phyloP scores from a whole-genome alignment of 495 filamentous ascomycete genomes.

The Xylaria nigripes region DNA sequence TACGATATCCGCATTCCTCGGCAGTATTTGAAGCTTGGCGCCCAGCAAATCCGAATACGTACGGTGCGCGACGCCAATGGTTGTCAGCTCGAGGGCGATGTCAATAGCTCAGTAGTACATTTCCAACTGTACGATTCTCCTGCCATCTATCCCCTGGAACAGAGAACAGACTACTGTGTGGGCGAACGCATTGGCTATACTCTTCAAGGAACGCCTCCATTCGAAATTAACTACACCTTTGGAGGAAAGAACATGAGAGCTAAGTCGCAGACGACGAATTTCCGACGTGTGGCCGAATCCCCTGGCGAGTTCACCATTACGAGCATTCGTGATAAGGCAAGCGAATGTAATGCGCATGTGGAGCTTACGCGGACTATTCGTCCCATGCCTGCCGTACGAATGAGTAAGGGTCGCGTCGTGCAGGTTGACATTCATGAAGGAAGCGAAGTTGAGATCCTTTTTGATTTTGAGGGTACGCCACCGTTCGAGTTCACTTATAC shows the following conservation, averaged over 20 bases:
- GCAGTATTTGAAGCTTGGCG: conserved; percentile 69
- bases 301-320: conserved; percentile 85
- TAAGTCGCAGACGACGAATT: conserved; percentile 63
- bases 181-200: conserved; percentile 88
- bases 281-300: conserved; percentile 83
- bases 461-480: conserved; percentile 89
- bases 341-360: conserved; percentile 70
- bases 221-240: conserved; percentile 89
- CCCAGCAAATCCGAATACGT: conserved; percentile 77
- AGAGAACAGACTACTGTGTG: conserved; percentile 85
- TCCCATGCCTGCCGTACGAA: conserved; percentile 79
- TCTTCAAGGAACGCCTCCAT: conserved; percentile 78
- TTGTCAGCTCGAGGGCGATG: conserved; percentile 64
- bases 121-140: conserved; percentile 88
- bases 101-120: conserved; percentile 62
- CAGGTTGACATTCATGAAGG: conserved; percentile 94
- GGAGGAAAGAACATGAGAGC: conserved; percentile 69
- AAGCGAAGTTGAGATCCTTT: conserved; percentile 81
- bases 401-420: conserved; percentile 68
- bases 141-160: conserved; percentile 75
- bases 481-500: conserved; percentile 98
- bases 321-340: conserved; percentile 71
- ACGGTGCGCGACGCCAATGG: conserved; percentile 79
- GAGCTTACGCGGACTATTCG: conserved; percentile 75
- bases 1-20: conserved; percentile 80